These are phyloP conservation scores for Microglena sp. DNA, from an alignment of 139 green algal genomes.

Conservation along the genomic window DNA sequence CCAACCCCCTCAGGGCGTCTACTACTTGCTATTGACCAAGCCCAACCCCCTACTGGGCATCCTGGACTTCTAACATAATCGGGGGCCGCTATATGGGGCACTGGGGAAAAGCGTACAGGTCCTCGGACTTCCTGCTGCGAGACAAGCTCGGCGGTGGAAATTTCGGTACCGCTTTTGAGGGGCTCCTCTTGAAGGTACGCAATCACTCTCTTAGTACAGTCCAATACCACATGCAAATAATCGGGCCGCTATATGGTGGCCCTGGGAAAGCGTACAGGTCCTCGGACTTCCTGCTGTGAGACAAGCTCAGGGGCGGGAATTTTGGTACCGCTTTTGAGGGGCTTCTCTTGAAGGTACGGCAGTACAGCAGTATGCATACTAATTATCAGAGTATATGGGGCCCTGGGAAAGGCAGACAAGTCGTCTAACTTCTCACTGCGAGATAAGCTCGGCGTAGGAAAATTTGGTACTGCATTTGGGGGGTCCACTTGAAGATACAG, in stretches of 20 bases:
- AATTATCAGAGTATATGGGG: too few species aligned
- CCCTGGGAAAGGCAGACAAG: background rate
- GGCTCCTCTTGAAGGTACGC: too few species aligned
- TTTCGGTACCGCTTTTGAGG: conserved; percentile 70
- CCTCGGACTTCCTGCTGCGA: conserved; percentile 32
- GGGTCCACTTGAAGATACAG: too few species aligned
- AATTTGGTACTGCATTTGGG: conserved; percentile 74
- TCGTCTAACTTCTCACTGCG: conserved; percentile 37
- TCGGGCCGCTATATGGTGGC: too few species aligned
- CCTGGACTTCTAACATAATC: conserved; percentile 81
- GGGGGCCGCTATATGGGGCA: too few species aligned
- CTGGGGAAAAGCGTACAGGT: background rate
- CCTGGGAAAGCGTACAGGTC: background rate
- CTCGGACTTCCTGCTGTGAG: conserved; percentile 34
- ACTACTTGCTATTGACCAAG: conserved; percentile 39
- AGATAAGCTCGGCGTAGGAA: conserved; percentile 70
- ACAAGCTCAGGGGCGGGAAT: conserved; percentile 76
- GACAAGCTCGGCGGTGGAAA: conserved; percentile 76
- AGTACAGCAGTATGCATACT: too few species aligned
- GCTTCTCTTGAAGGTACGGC: too few species aligned
- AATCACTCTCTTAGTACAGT: too few species aligned
- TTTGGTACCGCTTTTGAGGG: conserved; percentile 71
- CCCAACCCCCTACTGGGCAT: conserved; percentile 49
- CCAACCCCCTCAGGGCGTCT: conserved; percentile 40
- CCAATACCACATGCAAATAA: too few species aligned